Conservation (phyloP, 169 alveolate species). For the Plasmodium gonderi region DNA sequence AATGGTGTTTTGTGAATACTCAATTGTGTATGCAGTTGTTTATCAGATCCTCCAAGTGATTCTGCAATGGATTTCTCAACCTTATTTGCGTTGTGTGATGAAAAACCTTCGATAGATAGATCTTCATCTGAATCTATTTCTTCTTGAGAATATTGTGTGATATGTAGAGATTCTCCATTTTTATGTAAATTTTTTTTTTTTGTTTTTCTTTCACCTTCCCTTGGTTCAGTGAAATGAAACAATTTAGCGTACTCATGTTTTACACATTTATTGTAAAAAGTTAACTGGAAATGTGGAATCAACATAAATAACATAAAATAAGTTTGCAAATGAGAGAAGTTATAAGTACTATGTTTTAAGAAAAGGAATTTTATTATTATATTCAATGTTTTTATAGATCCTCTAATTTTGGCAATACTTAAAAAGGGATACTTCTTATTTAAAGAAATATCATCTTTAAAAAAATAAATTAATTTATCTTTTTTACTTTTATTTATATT, state of each 20-base stretch:
- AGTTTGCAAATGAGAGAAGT: background rate
- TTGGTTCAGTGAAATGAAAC: background rate
- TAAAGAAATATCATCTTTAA: constrained; percentile 7
- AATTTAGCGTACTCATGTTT: constrained; percentile 4
- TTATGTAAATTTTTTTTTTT: background rate
- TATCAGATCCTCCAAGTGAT: no score
- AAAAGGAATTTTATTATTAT: constrained; percentile 9
- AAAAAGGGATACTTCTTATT: constrained; percentile 12
- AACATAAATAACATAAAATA: constrained; percentile 12
- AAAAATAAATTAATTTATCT: constrained; percentile 26
- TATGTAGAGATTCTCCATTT: background rate
- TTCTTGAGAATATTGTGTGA: background rate
- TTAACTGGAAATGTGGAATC: constrained; percentile 62
- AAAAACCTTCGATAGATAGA: no score
- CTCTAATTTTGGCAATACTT: constrained; percentile 34
- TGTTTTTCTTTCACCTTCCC: background rate
- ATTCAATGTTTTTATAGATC: constrained; percentile 22
- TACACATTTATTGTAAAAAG: background rate
- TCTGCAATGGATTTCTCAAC: no score
- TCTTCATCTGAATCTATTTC: background rate
- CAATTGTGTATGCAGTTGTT: no score
- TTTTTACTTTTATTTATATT: constrained; percentile 8
- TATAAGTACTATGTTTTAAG: background rate
- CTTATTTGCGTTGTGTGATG: no score
- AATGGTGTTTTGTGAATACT: background rate